Base-by-base conservation (phyloP, 768 basidiomycete genomes). In the Psilocybe cubensis region DNA sequence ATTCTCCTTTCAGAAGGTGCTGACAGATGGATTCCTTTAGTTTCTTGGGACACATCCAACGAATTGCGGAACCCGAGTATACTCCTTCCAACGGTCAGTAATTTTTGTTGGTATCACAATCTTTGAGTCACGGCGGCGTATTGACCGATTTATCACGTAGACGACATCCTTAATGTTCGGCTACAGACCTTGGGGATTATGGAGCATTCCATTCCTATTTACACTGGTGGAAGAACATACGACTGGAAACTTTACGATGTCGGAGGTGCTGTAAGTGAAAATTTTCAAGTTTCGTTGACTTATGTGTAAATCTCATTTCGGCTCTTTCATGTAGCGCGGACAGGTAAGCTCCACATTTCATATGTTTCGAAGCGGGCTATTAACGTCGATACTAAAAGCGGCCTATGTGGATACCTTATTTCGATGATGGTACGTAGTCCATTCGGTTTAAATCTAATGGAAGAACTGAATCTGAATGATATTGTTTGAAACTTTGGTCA, bases 161-260 rank as follows among this genome's bases (percentile, higher is more conserved):
- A 84, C 62, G 91, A 94, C 70, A 81, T 93, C 54, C 79, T 94
- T 12, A 86, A 88, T 55, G 90, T 90, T 56, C 88, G 91, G 21
- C 73, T 94, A 29, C 91, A 91, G 73, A 92, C 91, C 0, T 72
- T 93, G 11, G 91, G 91, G 2, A 86, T 93, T 20, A 83, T 86
- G 55, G 91, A 93, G 62, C 89, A 92, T 66, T 76, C 82, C 1
- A 91, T 91, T 68, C 81, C 86, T 54, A 83, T 92, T 57, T 78
- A 79, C 56, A 80, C 86, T 59, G 83, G 81, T 38, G 86, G 87
- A 2, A 78, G 76, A 54, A 78, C 78, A 41, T 89, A 88, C 66
- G 82, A 86, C 52, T 93, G 91, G 91, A 82, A 85, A 56, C 75
- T 93, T 54, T 94, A 88, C 68, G 92, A 94, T 68, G 91, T 94